These are phyloP conservation scores for Theileria orientalis DNA, from an alignment of 169 alveolate species.

Conservation along the genomic window DNA sequence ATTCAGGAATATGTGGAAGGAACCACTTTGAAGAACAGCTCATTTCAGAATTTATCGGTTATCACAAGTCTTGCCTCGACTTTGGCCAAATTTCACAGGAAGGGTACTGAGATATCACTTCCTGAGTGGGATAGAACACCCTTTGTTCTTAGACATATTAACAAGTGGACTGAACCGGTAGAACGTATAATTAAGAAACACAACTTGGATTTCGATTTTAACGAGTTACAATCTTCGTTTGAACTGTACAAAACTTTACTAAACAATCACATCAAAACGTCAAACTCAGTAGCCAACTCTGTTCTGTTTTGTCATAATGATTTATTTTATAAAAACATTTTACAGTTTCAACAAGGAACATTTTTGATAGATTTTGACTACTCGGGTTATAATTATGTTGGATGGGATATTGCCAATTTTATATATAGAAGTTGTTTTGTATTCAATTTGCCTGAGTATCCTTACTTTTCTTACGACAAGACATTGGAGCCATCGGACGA, in stretches of 20 bases:
- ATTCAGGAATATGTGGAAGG: constrained; percentile 80
- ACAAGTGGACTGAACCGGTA: constrained; percentile 23
- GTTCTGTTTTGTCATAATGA: constrained; percentile 79
- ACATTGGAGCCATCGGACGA: constrained; percentile 57
- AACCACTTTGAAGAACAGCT: constrained; percentile 62
- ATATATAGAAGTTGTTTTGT: constrained; percentile 66
- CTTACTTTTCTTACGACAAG: constrained; percentile 63
- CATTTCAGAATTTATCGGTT: constrained; percentile 63
- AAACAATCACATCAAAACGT: constrained; percentile 33
- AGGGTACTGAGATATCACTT: constrained; percentile 30
- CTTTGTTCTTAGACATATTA: constrained; percentile 28
- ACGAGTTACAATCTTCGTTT: not conserved
- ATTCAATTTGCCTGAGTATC: constrained; percentile 59
- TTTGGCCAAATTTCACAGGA: constrained; percentile 19
- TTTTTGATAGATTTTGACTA: constrained; percentile 77
- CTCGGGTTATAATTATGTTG: constrained; percentile 73
- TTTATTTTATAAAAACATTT: constrained; percentile 72
- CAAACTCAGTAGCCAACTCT: constrained; percentile 61
- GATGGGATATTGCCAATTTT: constrained; percentile 75
- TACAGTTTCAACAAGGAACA: constrained; percentile 56
- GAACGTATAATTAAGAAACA: not conserved
- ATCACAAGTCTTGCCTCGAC: constrained; percentile 67
- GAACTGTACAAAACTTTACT: not conserved
- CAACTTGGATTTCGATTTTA: not conserved
- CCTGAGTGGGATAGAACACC: constrained; percentile 71